These are phyloP conservation scores for Tagetes patula DNA, from an alignment of 129 eudicot genomes.

Conservation along the genomic window DNA sequence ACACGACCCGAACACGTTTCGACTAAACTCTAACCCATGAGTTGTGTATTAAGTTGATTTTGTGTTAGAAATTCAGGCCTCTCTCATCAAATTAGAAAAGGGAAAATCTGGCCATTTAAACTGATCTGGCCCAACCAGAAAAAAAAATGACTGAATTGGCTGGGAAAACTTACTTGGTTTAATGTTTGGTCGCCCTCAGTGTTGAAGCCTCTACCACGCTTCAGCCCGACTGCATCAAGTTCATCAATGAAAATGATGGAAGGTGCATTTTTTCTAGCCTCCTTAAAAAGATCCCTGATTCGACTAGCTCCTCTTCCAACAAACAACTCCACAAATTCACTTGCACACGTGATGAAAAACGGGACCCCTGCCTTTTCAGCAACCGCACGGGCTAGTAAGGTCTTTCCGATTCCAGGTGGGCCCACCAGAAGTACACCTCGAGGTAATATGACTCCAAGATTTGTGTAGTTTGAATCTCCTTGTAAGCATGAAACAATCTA, in stretches of 20 bases:
- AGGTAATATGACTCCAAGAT: constrained; percentile 41
- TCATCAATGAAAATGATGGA: constrained; percentile 47
- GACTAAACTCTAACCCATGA: too few species aligned
- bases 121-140: too few species aligned
- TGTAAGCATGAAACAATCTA: constrained; percentile 48
- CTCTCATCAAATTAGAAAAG: too few species aligned
- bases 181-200: constrained; percentile 45
- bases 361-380: constrained; percentile 47
- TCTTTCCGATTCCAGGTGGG: constrained; percentile 48
- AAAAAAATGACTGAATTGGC: too few species aligned
- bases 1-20: too few species aligned
- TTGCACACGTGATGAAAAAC: constrained; percentile 38
- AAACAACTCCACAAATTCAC: constrained; percentile 48
- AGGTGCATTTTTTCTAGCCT: constrained; percentile 39
- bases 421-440: constrained; percentile 46
- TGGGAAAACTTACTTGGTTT: constrained; percentile 39
- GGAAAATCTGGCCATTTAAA: too few species aligned
- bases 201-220: constrained; percentile 42
- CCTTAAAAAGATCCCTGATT: constrained; percentile 43
- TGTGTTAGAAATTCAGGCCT: too few species aligned
- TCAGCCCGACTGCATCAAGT: constrained; percentile 44
- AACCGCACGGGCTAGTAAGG: constrained; percentile 44
- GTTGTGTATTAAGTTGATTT: too few species aligned
- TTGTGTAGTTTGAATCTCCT: constrained; percentile 39
- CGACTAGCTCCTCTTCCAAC: constrained; percentile 54